Conservation (phyloP, 441 rosid species). For the Corymbia calophylla region DNA sequence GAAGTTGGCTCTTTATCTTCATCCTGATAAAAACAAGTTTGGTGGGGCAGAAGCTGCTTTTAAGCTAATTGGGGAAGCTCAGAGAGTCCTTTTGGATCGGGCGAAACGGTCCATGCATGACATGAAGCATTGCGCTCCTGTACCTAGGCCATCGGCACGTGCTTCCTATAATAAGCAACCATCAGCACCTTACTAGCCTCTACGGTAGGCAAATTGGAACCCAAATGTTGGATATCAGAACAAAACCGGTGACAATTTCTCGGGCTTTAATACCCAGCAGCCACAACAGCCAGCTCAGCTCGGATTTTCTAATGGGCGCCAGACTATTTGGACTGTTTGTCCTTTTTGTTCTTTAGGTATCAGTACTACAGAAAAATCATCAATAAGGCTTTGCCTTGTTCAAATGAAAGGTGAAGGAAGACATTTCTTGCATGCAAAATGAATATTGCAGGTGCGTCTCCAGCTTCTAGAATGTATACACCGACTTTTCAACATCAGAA, state of each 20-base stretch:
- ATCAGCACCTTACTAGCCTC: conserved; percentile 27
- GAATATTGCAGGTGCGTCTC: conserved; percentile 21
- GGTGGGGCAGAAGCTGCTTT: conserved; percentile 97
- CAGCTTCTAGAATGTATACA: conserved; percentile 18
- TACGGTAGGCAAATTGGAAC: conserved; percentile 16
- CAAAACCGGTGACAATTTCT: conserved; percentile 2
- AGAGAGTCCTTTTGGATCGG: conserved; percentile 63
- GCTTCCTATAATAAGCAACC: conserved; percentile 20
- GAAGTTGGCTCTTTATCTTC: conserved; percentile 81
- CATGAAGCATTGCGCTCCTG: conserved; percentile 25
- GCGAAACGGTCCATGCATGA: conserved; percentile 55
- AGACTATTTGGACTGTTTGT: conserved; percentile 70
- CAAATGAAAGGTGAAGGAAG: conserved; percentile 32
- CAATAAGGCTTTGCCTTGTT: conserved; percentile 34
- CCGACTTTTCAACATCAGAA: conserved; percentile 32
- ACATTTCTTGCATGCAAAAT: conserved; percentile 40
- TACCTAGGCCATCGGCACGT: background rate
- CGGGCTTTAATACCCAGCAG: conserved; percentile 27
- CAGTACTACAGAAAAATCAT: conserved; percentile 33
- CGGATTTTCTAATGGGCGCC: conserved; percentile 18
- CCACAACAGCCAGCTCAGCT: conserved; percentile 32
- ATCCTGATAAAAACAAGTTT: conserved; percentile 89
- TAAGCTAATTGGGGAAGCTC: conserved; percentile 83
- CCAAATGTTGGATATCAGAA: conserved; percentile 16
- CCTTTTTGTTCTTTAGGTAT: conserved; percentile 43